Percentiles rank a stretch among this genome's conserved stretches.
Evolutionary conservation across 1,139 yeast genomes (phyloP).

Genomic region (Diutina siamensis): DNA sequence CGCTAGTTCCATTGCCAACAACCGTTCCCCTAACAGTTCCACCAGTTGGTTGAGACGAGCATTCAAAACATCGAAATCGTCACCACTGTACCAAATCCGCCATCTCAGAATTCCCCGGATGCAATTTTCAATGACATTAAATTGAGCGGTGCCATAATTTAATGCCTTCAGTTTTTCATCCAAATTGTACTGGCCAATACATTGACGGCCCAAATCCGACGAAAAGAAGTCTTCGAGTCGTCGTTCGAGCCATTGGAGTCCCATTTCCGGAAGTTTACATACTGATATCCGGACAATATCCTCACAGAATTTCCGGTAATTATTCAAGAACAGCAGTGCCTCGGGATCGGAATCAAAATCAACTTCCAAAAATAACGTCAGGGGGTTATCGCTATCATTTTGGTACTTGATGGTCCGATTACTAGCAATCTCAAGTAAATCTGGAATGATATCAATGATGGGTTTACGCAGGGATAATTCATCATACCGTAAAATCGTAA

Average conservation of each 20-base stretch:
- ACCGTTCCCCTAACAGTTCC: constrained; percentile 65
- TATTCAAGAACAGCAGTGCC: constrained; percentile 61
- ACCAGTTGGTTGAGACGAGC: constrained; percentile 50
- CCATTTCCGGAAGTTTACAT: constrained; percentile 76
- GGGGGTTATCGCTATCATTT: constrained; percentile 50
- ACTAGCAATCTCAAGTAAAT: constrained; percentile 64
- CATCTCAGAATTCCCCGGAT: constrained; percentile 92
- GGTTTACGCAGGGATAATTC: constrained; percentile 46
- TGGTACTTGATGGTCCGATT: constrained; percentile 68
- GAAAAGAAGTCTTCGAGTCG: constrained; percentile 65
- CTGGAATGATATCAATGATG: constrained; percentile 44
- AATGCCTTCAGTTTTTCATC: constrained; percentile 60
- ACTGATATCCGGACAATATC: constrained; percentile 83
- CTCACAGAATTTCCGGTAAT: constrained; percentile 75
- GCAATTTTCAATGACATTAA: constrained; percentile 80
- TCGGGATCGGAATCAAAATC: constrained; percentile 90
- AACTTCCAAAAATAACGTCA: constrained; percentile 55
- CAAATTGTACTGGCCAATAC: constrained; percentile 44
- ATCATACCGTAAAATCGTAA: constrained; percentile 73
- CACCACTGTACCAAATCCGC: constrained; percentile 78
- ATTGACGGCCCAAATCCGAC: constrained; percentile 58
- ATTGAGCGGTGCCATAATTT: constrained; percentile 69
- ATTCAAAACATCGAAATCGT: constrained; percentile 50
- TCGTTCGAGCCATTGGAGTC: constrained; percentile 71
- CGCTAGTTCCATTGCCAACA: constrained; percentile 62